Base-by-base conservation (phyloP, 495 filamentous ascomycete genomes). In the Hypoxylon lenormandii region DNA sequence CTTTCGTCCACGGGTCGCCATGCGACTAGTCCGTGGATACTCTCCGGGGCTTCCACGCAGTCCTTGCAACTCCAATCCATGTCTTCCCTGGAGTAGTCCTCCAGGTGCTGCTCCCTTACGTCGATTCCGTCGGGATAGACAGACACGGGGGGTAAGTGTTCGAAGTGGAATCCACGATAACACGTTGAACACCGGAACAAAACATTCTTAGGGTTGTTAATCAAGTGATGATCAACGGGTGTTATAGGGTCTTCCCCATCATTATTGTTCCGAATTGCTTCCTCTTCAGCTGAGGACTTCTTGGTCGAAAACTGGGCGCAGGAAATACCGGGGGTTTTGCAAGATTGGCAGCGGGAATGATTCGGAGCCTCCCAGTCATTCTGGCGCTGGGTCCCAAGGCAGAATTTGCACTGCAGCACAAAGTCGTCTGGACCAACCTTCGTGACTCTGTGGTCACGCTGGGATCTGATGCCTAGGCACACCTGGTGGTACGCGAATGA, bases 361-460 rank as follows among this genome's bases (percentile, higher is more conserved):
- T 89, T 82, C 0, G 96, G 94, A 3, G 85, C 86, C 3, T 82
- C 81, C 1, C 73, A 63, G 68, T 97, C 91, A 69, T 91, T 94
- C 51, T 85, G 85, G 53, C 82, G 81, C 36, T 87, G 78, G 15
- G 80, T 72, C 19, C 90, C 88, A 43, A 97, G 80, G 72, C 96
- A 99, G 42, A 89, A 90, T 59, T 87, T 88, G 76, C 96, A 99
- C 75, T 99, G 96, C 36, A 98, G 80, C 38, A 98, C 88, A 69
- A 95, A 97, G 13, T 90, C 80, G 12, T 89, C 87, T 4, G 88
- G 80, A 3, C 80, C 87, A 48, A 97, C 81, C 76, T 97, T 98
- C n/a, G 95, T 97, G 21, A 96, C 92, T n/a, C 94, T 81, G 78
- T 98, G 95, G 4, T 97, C 92, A 43, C 96, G 85, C 10, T 67